Base-by-base conservation (phyloP, 305 asterid genomes). In the Plantago lanceolata region DNA sequence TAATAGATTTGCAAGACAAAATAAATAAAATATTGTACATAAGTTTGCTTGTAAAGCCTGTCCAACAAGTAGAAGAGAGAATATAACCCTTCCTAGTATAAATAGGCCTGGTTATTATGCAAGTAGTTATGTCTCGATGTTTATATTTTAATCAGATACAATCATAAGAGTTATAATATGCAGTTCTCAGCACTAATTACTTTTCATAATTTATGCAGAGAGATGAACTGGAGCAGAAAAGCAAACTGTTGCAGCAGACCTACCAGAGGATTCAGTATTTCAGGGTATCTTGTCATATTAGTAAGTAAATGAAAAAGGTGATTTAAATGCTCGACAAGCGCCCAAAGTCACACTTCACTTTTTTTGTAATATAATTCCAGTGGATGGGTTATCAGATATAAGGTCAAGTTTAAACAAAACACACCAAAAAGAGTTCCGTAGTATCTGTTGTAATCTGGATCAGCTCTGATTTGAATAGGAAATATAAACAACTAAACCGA, bases 401-500 rank as follows among this genome's bases (percentile, higher is more conserved):
- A 40, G 45, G 14, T 12, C 15, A 40, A 40, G 45, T 40, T 40
- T 40, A 2, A 40, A 40, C 45, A 40, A 40, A 11, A 12, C 44
- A 11, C 15, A 11, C 15, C 2, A 12, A 40, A 35, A 35, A 35
- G 13, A 35, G 44, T 31, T 8, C 7, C 35, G 20, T 52, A 21
- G n/a, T 53, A 60, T 61, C 37, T 40, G 19, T 47, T 54, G n/a
- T n/a, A n/a, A 24, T 59, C 51, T 60, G 35, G 56, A 20, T 48
- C 17, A 28, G 35, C 53, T 64, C 67, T 56, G 19, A 65, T 54
- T 59, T 54, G 50, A 50, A 69, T 44, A 44, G 55, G 71, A 16
- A 45, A 21, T 48, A 19, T 51, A 19, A 47, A 48, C 54, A 64
- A 53, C 63, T 29, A 67, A 71, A 37, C 12, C 15, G 24, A 45